These are phyloP conservation scores for Aureobasidium namibiae DNA, from an alignment of 2,329 filamentous ascomycete species.

Conservation along the genomic window DNA sequence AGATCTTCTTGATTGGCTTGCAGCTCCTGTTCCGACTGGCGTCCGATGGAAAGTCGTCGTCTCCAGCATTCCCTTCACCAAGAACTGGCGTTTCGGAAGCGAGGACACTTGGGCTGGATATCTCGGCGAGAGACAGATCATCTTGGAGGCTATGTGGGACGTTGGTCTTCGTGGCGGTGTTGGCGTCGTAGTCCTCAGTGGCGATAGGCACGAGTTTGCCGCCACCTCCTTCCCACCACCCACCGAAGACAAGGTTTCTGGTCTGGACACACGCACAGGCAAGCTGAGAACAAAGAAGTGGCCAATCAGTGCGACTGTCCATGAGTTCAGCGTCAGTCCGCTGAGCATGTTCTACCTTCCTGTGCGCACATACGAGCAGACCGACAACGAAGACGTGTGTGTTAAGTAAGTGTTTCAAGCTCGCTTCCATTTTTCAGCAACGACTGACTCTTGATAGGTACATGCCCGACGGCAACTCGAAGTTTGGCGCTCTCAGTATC, in stretches of 20 bases:
- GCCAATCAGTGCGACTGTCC: constrained; percentile 58
- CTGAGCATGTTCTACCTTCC: constrained; percentile 92
- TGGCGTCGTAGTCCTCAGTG: constrained; percentile 77
- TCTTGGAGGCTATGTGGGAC: constrained; percentile 91
- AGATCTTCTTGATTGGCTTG: constrained; percentile 72
- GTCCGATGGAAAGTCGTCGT: constrained; percentile 92
- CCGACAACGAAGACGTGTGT: constrained; percentile 71
- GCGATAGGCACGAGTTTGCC: constrained; percentile 94
- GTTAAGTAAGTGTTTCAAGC: constrained; percentile 58
- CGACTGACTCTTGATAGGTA: constrained; percentile 45
- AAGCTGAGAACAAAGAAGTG: constrained; percentile 32
- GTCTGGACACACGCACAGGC: constrained; percentile 20
- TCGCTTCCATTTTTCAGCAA: background rate
- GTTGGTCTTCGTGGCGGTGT: constrained; percentile 59
- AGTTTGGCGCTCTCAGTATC: constrained; percentile 79
- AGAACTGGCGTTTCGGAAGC: constrained; percentile 88
- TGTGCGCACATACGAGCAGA: constrained; percentile 71
- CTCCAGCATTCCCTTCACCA: constrained; percentile 88
- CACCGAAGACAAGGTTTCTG: constrained; percentile 38
- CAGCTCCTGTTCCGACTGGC: constrained; percentile 61
- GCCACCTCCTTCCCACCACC: constrained; percentile 65
- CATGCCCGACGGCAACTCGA: constrained; percentile 75
- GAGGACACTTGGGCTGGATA: constrained; percentile 94
- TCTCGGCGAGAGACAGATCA: constrained; percentile 63
- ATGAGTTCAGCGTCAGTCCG: constrained; percentile 88